Conservation (phyloP, 345 rosid species). For the Garcia nutans region DNA sequence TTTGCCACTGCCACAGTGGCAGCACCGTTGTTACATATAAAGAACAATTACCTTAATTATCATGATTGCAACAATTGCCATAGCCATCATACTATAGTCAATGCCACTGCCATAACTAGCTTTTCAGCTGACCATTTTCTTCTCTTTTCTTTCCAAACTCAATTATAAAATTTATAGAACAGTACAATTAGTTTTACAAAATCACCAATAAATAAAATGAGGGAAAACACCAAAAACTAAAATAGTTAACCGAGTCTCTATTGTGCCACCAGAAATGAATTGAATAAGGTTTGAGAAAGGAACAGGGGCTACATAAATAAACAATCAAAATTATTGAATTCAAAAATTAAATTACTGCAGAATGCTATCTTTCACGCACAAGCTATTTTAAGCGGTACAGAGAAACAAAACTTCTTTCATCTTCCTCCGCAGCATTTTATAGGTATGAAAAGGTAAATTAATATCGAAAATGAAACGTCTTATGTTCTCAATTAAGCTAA, state of each 20-base stretch:
- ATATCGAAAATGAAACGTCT: not conserved
- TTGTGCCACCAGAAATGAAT: not conserved
- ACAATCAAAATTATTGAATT: not conserved
- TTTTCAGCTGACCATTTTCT: not conserved
- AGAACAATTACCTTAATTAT: not conserved
- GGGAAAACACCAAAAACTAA: not conserved
- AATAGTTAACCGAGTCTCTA: not conserved
- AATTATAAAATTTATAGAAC: too few relatives aligned
- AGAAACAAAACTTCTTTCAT: too few relatives aligned
- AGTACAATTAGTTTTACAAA: not conserved
- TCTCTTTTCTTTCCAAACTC: not conserved
- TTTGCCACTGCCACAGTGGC: not conserved
- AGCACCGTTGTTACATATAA: not conserved
- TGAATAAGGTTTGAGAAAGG: not conserved
- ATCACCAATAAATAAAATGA: not conserved
- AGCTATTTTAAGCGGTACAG: not conserved
- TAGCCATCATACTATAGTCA: not conserved
- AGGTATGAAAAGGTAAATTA: not conserved
- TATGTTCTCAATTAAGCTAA: not conserved
- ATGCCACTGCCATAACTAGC: not conserved
- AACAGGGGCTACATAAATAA: not conserved
- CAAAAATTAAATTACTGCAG: not conserved
- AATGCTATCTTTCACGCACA: not conserved
- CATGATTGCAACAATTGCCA: not conserved
- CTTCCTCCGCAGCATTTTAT: not conserved